A percentile compares a stretch with the other conserved stretches of the same genome.
These are phyloP conservation scores for Diplodia mutila DNA, from an alignment of 2,329 filamentous ascomycete genomes.

Conservation along the genomic window DNA sequence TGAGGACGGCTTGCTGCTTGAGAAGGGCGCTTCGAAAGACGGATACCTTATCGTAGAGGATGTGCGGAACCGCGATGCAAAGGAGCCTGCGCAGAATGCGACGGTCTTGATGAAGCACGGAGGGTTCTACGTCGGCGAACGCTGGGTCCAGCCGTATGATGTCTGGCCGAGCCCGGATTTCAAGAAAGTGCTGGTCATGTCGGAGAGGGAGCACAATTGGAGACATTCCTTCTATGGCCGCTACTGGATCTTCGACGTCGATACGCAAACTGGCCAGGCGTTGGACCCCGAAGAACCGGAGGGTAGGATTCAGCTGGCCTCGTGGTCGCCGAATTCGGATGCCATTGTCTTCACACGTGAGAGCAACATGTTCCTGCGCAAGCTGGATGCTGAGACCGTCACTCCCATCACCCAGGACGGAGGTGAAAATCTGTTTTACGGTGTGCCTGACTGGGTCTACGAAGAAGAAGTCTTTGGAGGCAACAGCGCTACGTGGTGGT, in stretches of 20 bases:
- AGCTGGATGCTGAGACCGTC: conserved; percentile 62
- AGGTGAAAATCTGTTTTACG: conserved; percentile 87
- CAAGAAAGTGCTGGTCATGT: conserved; percentile 82
- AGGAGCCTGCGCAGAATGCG: conserved; percentile 52
- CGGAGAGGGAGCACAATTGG: conserved; percentile 76
- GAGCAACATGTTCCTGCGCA: conserved; percentile 88
- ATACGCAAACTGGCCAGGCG: conserved; percentile 74
- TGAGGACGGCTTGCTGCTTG: conserved; percentile 83
- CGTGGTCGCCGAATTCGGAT: conserved; percentile 86
- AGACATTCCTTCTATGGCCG: conserved; percentile 83
- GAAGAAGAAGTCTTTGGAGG: conserved; percentile 81
- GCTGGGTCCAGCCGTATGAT: conserved; percentile 60
- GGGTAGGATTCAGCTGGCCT: conserved; percentile 77
- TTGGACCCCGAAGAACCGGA: conserved; percentile 70
- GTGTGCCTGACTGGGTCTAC: conserved; percentile 96
- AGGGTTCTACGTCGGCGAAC: conserved; percentile 63
- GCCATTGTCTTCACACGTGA: conserved; percentile 85
- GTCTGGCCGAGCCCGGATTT: conserved; percentile 81
- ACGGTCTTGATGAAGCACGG: conserved; percentile 75
- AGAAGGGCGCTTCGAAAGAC: conserved; percentile 60
- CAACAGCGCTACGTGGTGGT: conserved; percentile 94
- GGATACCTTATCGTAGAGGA: conserved; percentile 85
- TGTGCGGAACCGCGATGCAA: conserved; percentile 61
- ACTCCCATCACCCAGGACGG: conserved; percentile 84
- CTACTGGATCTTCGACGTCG: conserved; percentile 94